Conservation (phyloP, 2,329 filamentous ascomycete genomes). For the Ophiostoma ips region DNA sequence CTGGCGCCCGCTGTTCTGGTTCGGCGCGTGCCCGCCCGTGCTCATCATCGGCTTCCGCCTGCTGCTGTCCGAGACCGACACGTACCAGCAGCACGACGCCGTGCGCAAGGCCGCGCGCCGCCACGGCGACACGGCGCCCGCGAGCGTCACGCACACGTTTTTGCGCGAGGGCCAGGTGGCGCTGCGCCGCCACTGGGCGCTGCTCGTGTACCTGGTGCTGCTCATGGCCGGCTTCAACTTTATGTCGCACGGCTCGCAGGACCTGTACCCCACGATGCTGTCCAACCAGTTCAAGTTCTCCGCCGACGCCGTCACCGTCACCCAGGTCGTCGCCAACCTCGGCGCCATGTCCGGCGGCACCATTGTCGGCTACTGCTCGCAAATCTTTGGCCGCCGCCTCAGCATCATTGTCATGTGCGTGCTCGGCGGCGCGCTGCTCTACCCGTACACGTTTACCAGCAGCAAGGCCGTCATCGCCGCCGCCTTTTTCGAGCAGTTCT, state of each 20-base stretch:
- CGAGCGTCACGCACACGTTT: conserved; percentile 51
- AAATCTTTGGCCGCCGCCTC: conserved; percentile 60
- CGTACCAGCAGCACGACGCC: conserved; percentile 12
- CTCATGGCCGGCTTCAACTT: conserved; percentile 89
- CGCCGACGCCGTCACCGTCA: conserved; percentile 17
- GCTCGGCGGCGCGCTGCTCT: conserved; percentile 48
- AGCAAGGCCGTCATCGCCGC: conserved; percentile 45
- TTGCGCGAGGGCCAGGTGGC: conserved; percentile 59
- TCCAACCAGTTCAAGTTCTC: conserved; percentile 15
- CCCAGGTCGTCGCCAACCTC: conserved; percentile 64
- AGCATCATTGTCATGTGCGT: conserved; percentile 49
- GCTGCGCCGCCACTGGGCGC: conserved; percentile 62
- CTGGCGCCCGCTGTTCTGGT: conserved; percentile 69
- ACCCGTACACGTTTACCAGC: conserved; percentile 56
- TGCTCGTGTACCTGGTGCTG: conserved; percentile 67
- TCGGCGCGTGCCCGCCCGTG: conserved; percentile 53
- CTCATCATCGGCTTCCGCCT: conserved; percentile 14
- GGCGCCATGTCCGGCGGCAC: conserved; percentile 63
- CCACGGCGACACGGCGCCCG: conserved; percentile 26
- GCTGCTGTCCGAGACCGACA: conserved; percentile 14
- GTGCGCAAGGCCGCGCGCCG: conserved; percentile 36
- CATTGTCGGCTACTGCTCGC: conserved; percentile 59
- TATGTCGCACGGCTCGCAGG: conserved; percentile 54
- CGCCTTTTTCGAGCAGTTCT: conserved; percentile 58
- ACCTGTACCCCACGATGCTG: conserved; percentile 69